Evolutionary conservation across 768 basidiomycete species (phyloP).

Genomic region (Termitomyces titanicus): DNA sequence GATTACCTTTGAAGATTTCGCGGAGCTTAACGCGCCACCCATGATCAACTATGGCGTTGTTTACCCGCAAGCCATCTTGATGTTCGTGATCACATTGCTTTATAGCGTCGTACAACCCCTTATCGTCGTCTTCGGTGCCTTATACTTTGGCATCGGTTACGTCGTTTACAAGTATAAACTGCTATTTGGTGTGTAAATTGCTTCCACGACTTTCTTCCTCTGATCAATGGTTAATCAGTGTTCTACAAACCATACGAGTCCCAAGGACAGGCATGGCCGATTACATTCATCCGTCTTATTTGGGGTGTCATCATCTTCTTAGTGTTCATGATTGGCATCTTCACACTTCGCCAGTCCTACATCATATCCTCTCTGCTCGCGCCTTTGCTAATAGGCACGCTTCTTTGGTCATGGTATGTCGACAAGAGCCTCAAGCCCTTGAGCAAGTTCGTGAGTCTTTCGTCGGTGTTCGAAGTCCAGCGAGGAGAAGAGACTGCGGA

Average conservation of each 20-base stretch:
- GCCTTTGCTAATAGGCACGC: constrained; percentile 73
- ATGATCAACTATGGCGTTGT: constrained; percentile 98
- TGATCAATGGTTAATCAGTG: constrained; percentile 41
- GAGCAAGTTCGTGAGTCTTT: constrained; percentile 80
- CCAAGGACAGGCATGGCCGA: constrained; percentile 96
- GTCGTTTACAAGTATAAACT: constrained; percentile 98
- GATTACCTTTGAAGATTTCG: constrained; percentile 63
- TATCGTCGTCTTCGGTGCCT: constrained; percentile 90
- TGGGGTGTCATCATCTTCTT: constrained; percentile 94
- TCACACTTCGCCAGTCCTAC: constrained; percentile 56
- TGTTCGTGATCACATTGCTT: constrained; percentile 91
- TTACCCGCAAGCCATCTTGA: constrained; percentile 94
- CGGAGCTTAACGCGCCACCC: constrained; percentile 94
- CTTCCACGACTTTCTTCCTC: not conserved
- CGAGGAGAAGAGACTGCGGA: constrained; percentile 84
- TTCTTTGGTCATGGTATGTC: constrained; percentile 81
- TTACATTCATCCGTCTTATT: constrained; percentile 88
- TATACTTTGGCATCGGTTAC: constrained; percentile 96
- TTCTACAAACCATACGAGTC: constrained; percentile 99
- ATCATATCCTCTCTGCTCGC: constrained; percentile 54
- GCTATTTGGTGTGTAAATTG: constrained; percentile 69
- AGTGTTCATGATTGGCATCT: constrained; percentile 95
- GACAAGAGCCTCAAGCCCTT: constrained; percentile 64
- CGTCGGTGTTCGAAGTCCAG: constrained; percentile 86
- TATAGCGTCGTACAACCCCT: constrained; percentile 96